A percentile compares a stretch with the other conserved stretches of the same genome.
Conservation (phyloP, 2,329 filamentous ascomycete genomes). For the Knufia fluminis region DNA sequence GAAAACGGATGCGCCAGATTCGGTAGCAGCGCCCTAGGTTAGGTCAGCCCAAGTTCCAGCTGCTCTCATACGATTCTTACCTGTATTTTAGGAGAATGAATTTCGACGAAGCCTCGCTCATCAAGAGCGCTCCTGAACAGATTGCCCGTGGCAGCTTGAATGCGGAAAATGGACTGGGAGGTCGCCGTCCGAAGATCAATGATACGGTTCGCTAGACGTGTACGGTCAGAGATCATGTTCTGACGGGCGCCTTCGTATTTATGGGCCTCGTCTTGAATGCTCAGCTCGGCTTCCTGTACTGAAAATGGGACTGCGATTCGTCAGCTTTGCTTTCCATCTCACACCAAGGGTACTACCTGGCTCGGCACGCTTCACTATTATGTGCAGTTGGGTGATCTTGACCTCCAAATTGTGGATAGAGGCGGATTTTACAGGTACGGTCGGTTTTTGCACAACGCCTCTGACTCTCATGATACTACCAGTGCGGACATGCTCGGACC, state of each 20-base stretch:
- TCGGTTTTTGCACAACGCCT: slow-evolving; percentile 63
- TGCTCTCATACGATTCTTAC: background rate
- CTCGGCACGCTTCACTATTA: slow-evolving; percentile 52
- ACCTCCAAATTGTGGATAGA: slow-evolving; percentile 70
- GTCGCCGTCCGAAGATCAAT: slow-evolving; percentile 78
- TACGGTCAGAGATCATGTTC: slow-evolving; percentile 59
- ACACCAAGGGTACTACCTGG: slow-evolving; percentile 27
- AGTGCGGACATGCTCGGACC: slow-evolving; percentile 71
- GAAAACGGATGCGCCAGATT: slow-evolving; percentile 87
- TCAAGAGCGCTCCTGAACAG: slow-evolving; percentile 71
- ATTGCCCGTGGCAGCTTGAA: slow-evolving; percentile 71
- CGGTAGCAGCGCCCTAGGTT: slow-evolving; percentile 61
- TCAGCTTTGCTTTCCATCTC: slow-evolving; percentile 8
- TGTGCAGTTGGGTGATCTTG: slow-evolving; percentile 55
- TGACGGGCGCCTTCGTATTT: slow-evolving; percentile 45
- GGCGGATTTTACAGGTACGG: slow-evolving; percentile 65
- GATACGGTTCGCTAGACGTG: slow-evolving; percentile 68
- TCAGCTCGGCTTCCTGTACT: slow-evolving; percentile 60
- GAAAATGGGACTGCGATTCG: slow-evolving; percentile 49
- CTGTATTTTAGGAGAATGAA: slow-evolving; percentile 87
- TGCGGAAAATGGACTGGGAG: slow-evolving; percentile 78
- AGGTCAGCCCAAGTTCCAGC: background rate
- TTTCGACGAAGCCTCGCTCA: slow-evolving; percentile 73
- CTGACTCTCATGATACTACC: slow-evolving; percentile 71
- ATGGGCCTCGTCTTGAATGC: slow-evolving; percentile 46